These are phyloP conservation scores for Chlamydomonas asymmetrica DNA, from an alignment of 139 green algal genomes.

Conservation along the genomic window DNA sequence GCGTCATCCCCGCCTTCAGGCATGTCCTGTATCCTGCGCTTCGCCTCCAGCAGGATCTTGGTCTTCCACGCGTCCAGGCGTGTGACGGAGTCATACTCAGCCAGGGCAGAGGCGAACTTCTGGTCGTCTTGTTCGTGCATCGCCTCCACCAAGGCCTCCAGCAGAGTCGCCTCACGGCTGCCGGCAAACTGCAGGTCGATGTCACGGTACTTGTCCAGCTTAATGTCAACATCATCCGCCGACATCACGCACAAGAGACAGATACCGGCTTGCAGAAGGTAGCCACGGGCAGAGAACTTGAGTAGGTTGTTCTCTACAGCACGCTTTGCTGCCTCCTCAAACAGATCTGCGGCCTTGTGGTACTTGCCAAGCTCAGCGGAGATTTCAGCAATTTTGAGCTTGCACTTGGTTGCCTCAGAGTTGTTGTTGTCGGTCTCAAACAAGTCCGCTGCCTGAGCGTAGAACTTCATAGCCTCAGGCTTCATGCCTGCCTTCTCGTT, in stretches of 20 bases:
- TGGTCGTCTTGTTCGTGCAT: conserved; percentile 61
- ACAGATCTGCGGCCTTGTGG: conserved; percentile 42
- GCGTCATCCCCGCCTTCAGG: conserved; percentile 7
- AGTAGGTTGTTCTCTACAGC: conserved; percentile 95
- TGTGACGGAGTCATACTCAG: conserved; percentile 90
- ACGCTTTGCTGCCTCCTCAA: conserved; percentile 36
- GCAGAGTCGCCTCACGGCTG: conserved; percentile 65
- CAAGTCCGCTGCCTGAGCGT: conserved; percentile 86
- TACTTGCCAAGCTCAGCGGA: conserved; percentile 69
- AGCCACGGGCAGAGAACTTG: conserved; percentile 87
- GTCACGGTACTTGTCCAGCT: conserved; percentile 80
- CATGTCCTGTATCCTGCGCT: conserved; percentile 11
- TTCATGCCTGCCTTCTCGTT: conserved; percentile 80
- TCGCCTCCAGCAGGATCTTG: conserved; percentile 43
- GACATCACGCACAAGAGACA: conserved; percentile 72
- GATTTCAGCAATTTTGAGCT: conserved; percentile 75
- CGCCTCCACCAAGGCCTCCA: conserved; percentile 56
- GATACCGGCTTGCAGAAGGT: conserved; percentile 93
- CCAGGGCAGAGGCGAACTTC: conserved; percentile 80
- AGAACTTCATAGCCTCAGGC: conserved; percentile 77
- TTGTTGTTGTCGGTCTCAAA: conserved; percentile 79
- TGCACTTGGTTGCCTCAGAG: conserved; percentile 80
- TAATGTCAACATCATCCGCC: conserved; percentile 45
- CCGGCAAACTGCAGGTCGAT: conserved; percentile 76
- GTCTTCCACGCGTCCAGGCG: conserved; percentile 89